These are phyloP conservation scores for Hemisphaericaspora subhashii DNA, from an alignment of 1,139 yeast genomes.

Conservation along the genomic window DNA sequence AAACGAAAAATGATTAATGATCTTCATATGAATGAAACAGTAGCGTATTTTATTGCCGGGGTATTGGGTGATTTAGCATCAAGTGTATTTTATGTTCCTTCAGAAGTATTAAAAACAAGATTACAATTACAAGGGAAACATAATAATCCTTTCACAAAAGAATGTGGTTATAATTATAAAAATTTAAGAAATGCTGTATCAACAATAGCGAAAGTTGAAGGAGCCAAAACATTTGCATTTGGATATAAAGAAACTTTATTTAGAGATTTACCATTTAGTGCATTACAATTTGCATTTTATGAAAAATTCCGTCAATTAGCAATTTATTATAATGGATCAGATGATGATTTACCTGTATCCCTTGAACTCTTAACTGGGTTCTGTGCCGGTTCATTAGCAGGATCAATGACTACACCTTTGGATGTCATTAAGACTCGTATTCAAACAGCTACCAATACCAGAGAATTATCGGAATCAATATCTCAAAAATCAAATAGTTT, in stretches of 20 bases:
- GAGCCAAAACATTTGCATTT: slow-evolving; percentile 71
- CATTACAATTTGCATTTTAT: slow-evolving; percentile 92
- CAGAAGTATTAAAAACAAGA: slow-evolving; percentile 93
- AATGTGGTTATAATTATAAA: slow-evolving; percentile 80
- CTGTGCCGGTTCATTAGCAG: slow-evolving; percentile 95
- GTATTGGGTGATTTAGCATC: slow-evolving; percentile 89
- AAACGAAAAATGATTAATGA: slow-evolving; percentile 70
- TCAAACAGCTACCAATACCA: slow-evolving; percentile 57
- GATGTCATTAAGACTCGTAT: slow-evolving; percentile 94
- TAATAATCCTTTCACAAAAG: slow-evolving; percentile 74
- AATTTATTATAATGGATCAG: slow-evolving; percentile 35
- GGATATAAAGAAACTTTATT: slow-evolving; percentile 93
- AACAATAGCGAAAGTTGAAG: slow-evolving; percentile 67
- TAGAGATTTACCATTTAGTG: slow-evolving; percentile 92
- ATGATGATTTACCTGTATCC: slow-evolving; percentile 53
- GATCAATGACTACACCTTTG: slow-evolving; percentile 75
- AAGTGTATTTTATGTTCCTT: slow-evolving; percentile 92
- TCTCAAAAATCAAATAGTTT: slow-evolving; percentile 12
- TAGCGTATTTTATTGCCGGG: slow-evolving; percentile 82
- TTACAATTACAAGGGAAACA: slow-evolving; percentile 86
- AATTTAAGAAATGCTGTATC: slow-evolving; percentile 67
- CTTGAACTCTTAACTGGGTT: slow-evolving; percentile 86
- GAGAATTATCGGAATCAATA: slow-evolving; percentile 10
- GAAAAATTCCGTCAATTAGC: slow-evolving; percentile 77
- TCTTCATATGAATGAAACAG: slow-evolving; percentile 70